Conservation (phyloP, 1,284 basidiomycete species). For the Omphalotus olearius region DNA sequence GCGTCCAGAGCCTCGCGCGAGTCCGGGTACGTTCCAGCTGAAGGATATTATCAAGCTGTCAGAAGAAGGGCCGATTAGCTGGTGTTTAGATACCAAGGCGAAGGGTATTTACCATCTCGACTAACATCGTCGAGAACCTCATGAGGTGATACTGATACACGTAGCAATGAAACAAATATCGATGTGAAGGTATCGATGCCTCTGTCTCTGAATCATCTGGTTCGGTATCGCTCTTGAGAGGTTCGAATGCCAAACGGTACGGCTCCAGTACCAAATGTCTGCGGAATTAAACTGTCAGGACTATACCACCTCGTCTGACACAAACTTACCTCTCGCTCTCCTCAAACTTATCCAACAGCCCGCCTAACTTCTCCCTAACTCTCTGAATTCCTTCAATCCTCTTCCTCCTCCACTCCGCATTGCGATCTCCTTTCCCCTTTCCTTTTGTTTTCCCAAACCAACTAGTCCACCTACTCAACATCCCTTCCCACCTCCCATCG, state of each 20-base stretch:
- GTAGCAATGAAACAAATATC: slow-evolving; percentile 64
- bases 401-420: slow-evolving; percentile 33
- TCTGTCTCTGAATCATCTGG: slow-evolving; percentile 18
- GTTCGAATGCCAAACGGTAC: slow-evolving; percentile 60
- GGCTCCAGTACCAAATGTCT: slow-evolving; percentile 69
- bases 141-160: slow-evolving; percentile 74
- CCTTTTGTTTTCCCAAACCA: slow-evolving; percentile 30
- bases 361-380: not conserved
- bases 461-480: not conserved
- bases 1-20: slow-evolving; percentile 64
- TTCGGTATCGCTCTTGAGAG: slow-evolving; percentile 26
- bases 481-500: slow-evolving; percentile 26
- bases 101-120: slow-evolving; percentile 37
- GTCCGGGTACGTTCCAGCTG: slow-evolving; percentile 52
- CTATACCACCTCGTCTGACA: not conserved
- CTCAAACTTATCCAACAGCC: slow-evolving; percentile 27
- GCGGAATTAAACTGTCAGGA: not conserved
- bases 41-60: slow-evolving; percentile 51
- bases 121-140: slow-evolving; percentile 43
- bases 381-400: slow-evolving; percentile 29
- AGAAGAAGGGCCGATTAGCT: not conserved
- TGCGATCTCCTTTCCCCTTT: slow-evolving; percentile 24
- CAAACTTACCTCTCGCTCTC: slow-evolving; percentile 44
- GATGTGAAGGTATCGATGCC: slow-evolving; percentile 46
- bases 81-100: not conserved